A percentile compares a stretch with the other conserved stretches of the same genome.
These are phyloP conservation scores for Botrytis porri DNA, from an alignment of 2,329 filamentous ascomycete species.

Conservation along the genomic window DNA sequence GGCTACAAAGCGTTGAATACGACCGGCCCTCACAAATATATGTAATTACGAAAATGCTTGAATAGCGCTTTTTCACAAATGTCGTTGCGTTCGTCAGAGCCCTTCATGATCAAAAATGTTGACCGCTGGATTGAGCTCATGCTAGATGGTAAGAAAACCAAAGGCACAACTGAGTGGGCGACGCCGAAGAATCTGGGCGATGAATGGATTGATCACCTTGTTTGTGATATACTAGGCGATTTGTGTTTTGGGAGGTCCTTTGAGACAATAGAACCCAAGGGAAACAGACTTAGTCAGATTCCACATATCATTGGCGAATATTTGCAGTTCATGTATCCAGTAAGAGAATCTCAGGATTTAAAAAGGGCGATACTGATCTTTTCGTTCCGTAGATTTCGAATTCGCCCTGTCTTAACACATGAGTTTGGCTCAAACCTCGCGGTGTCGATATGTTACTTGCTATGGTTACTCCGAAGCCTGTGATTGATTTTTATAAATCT, in stretches of 20 bases:
- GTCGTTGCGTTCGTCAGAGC: not conserved
- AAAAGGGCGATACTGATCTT: not conserved
- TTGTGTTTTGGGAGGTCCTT: slow-evolving; percentile 14
- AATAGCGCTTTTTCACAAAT: not conserved
- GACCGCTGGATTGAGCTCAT: slow-evolving; percentile 10
- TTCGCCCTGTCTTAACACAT: not conserved
- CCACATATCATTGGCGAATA: not conserved
- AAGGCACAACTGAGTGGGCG: not conserved
- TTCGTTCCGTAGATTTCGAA: not conserved
- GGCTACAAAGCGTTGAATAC: not conserved
- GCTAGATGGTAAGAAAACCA: not conserved
- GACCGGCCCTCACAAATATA: not conserved
- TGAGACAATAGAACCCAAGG: slow-evolving; percentile 5
- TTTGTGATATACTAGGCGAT: slow-evolving; percentile 12
- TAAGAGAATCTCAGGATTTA: not conserved
- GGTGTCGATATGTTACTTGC: not conserved
- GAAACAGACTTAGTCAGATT: not conserved
- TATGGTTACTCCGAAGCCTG: not conserved
- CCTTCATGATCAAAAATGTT: slow-evolving; percentile 7
- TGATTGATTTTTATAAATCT: not conserved
- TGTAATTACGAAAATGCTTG: not conserved
- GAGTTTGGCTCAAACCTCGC: slow-evolving; percentile 1
- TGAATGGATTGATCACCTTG: not conserved
- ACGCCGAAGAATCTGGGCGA: slow-evolving; percentile 1
- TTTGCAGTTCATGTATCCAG: not conserved